Evolutionary conservation across 2,329 filamentous ascomycete species (phyloP), one percentile per base, ranked within the genome.

Genomic region (Xylaria sp.): DNA sequence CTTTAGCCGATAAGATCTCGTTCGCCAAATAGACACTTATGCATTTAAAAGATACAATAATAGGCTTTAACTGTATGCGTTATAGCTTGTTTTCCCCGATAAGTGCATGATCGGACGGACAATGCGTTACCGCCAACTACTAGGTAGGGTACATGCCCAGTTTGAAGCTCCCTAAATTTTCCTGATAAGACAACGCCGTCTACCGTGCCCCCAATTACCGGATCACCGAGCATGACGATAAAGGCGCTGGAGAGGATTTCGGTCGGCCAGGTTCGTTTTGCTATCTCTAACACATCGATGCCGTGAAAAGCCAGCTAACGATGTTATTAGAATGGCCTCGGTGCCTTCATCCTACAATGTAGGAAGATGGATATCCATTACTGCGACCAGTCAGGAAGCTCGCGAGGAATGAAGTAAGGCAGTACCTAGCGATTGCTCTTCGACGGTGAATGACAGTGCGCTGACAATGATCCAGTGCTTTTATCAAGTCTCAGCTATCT

Each of bases 321-420:
- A 31, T 33, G 26, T 2, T 20, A 57, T 11, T 42, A 98, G 94
- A 98, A 99, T 85, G 96, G 96, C 86, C 87, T 98, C 74, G 95
- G 95, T 77, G 93, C 94, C 80, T 98, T 98, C 85, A 93, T 99
- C 82, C 89, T 97, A 67, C 95, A 97, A 85, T 99, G 96, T 89
- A 97, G 93, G 86, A 92, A 91, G 79, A 86, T 99, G 80, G 93
- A 97, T 81, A 93, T 99, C 79, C 93, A 97, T 84, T 99, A 97
- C 85, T 98, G 96, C 85, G 94, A 98, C 86, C 94, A 92, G 89
- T 93, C 92, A 66, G 96, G 94, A 71, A 97, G 93, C 81, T 98
- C 95, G 44, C 89, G 85, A 77, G 96, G 96, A 79, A 97, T 98
- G 94, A 96, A 97, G 93, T 96, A 73, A 75, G 75, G 33, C 15